A percentile compares a stretch with the other conserved stretches of the same genome.
Conservation (phyloP, 495 filamentous ascomycete genomes). For the Letharia columbiana region DNA sequence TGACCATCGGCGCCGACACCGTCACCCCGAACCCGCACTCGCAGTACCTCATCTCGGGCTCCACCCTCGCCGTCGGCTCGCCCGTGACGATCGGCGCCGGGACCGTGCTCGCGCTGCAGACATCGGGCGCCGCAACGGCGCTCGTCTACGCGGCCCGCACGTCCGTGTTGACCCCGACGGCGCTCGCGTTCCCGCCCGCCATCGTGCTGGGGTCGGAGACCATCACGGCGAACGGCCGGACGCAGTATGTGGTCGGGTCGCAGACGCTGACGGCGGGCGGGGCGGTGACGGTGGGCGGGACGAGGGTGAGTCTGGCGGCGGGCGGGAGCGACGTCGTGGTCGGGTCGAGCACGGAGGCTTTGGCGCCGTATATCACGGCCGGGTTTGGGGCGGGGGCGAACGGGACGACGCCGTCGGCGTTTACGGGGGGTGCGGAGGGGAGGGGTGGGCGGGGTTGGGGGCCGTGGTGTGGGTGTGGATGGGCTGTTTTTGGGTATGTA, state of each 20-base stretch:
- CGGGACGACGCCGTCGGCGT: neutral
- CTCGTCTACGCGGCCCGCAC: neutral
- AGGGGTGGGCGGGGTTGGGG: neutral
- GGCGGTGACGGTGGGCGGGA: slow-evolving; percentile 16
- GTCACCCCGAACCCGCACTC: neutral
- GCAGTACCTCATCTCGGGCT: neutral
- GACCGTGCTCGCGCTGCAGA: neutral
- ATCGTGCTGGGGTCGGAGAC: slow-evolving; percentile 13
- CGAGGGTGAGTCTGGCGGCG: slow-evolving; percentile 17
- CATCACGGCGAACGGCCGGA: slow-evolving; percentile 11
- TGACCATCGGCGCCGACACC: slow-evolving; percentile 7
- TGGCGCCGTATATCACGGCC: slow-evolving; percentile 7
- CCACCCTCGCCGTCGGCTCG: slow-evolving; percentile 2
- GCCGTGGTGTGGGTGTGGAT: neutral
- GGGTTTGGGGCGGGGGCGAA: slow-evolving; percentile 7
- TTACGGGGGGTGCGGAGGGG: neutral
- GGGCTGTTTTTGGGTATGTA: neutral
- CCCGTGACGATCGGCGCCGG: neutral
- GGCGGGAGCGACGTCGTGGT: slow-evolving; percentile 13
- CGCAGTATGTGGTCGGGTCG: slow-evolving; percentile 15
- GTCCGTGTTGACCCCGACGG: neutral
- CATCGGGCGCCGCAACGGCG: neutral
- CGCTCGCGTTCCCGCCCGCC: neutral
- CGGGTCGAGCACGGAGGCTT: slow-evolving; percentile 12
- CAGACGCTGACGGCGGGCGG: slow-evolving; percentile 23